Base-by-base conservation (phyloP, 257 asterid genomes). In the Solanum ahanhuiri region DNA sequence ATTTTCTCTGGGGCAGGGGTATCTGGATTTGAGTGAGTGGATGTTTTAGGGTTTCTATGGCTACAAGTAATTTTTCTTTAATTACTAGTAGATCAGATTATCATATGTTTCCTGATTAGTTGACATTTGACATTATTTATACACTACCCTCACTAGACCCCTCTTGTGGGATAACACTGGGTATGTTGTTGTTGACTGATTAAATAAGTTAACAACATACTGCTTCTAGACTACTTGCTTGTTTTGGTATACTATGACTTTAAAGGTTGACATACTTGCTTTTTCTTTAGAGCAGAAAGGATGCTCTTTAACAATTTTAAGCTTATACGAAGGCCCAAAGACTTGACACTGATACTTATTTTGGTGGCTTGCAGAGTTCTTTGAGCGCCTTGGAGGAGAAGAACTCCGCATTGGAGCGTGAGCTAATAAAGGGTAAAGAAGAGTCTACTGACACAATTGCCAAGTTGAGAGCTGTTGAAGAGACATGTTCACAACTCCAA, bases 381-480 rank as follows among this genome's bases (percentile, higher is more conserved):
- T 86, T 97, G 85, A 88, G 73, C 82, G 88, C 91, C 31, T 91
- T 95, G 88, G 94, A 89, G 88, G 92, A 90, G 88, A 97, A 89
- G 93, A 97, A 94, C 86, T 86, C 92, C 6, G 83, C 88, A 86
- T 93, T 97, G 85, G 96, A 92, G 94, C 87, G 54, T 69, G 98
- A 97, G 86, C 98, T 97, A 86, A 88, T 91, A 81, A 93, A 86
- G 91, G 92, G 92, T 87, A 95, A 91, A 90, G 93, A 94, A 88
- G 98, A 93, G 83, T 91, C 95, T 43, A 92, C 81, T 86, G 83
- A 70, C 87, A 91, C 96, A 64, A 85, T 93, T 85, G 71, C 89
- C 33, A 96, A 95, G 91, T 89, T 96, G 95, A 90, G 73, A 91
- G 97, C 95, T 88, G 96, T 94, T 90, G 98, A 95, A 88, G 90